phyloP scores from a whole-genome alignment of 495 filamentous ascomycete genomes.

The Hypoxylon crocopeplum region DNA sequence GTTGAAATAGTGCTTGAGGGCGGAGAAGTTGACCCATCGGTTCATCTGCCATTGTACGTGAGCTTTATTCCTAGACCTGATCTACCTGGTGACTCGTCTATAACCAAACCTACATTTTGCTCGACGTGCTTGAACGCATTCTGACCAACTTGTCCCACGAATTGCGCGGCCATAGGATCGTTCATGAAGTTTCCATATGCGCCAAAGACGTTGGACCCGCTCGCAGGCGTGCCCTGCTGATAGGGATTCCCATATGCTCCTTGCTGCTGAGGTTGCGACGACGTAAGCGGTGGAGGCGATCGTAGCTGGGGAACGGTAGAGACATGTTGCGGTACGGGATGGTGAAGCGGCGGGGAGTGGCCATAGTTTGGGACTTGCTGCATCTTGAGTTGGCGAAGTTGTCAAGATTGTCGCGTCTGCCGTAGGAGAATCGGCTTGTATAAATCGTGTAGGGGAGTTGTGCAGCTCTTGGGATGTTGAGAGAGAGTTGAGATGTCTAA shows the following conservation, averaged over 20 bases:
- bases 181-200: slow-evolving; percentile 88
- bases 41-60: slow-evolving; percentile 68
- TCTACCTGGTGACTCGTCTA: background rate
- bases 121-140: slow-evolving; percentile 88
- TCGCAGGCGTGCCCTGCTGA: slow-evolving; percentile 59
- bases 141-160: slow-evolving; percentile 94
- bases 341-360: slow-evolving; percentile 94
- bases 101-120: slow-evolving; percentile 70
- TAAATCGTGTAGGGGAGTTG: background rate
- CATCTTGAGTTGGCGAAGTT: too few species aligned
- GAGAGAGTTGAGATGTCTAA: slow-evolving; percentile 9
- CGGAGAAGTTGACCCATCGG: slow-evolving; percentile 89
- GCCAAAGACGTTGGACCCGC: slow-evolving; percentile 65
- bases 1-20: slow-evolving; percentile 97
- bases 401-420: too few species aligned
- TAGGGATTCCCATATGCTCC: slow-evolving; percentile 81
- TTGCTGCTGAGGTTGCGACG: slow-evolving; percentile 73
- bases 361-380: slow-evolving; percentile 82
- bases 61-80: background rate
- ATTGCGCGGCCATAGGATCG: slow-evolving; percentile 89
- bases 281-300: slow-evolving; percentile 84
- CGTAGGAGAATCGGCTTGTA: too few species aligned
- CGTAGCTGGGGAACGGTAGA: slow-evolving; percentile 98
- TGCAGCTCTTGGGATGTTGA: background rate
- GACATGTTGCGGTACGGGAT: slow-evolving; percentile 97